Percentiles rank a stretch among this genome's conserved stretches.
Conservation (phyloP, 768 basidiomycete genomes). For the Lanmaoa rubissima region DNA sequence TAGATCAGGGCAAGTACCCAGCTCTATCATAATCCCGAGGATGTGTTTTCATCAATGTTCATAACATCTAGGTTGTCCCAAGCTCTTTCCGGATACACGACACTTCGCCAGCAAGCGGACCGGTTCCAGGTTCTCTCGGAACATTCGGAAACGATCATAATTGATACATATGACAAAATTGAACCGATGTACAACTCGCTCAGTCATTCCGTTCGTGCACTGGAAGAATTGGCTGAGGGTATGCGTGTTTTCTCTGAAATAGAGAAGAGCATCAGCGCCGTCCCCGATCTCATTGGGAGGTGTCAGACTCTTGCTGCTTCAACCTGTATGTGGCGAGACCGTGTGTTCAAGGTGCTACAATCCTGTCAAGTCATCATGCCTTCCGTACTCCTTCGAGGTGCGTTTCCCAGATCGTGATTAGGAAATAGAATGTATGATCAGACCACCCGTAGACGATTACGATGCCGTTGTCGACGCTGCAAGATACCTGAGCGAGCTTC, state of each 20-base stretch:
- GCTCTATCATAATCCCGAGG: background rate
- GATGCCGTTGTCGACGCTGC: constrained; percentile 30
- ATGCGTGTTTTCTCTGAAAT: constrained; percentile 35
- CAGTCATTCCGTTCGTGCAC: constrained; percentile 23
- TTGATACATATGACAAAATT: constrained; percentile 15
- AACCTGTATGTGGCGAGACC: constrained; percentile 29
- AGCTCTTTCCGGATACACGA: constrained; percentile 14
- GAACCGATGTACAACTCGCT: constrained; percentile 22
- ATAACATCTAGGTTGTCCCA: constrained; percentile 15
- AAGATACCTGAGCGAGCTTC: constrained; percentile 22
- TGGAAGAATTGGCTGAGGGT: constrained; percentile 39
- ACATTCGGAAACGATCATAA: constrained; percentile 17
- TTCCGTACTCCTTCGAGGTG: constrained; percentile 40
- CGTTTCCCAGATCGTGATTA: background rate
- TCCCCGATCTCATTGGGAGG: constrained; percentile 28
- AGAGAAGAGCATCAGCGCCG: constrained; percentile 18
- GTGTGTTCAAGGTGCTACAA: constrained; percentile 22
- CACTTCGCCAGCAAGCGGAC: constrained; percentile 14
- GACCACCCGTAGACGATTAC: constrained; percentile 36
- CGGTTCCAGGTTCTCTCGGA: constrained; percentile 24
- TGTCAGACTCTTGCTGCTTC: constrained; percentile 25
- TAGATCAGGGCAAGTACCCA: constrained; percentile 56
- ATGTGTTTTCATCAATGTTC: background rate
- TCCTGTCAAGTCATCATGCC: constrained; percentile 22
- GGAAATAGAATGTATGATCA: background rate